Evolutionary conservation across 148 eudicot species (phyloP).

Genomic region (Rhododendron williamsianum): DNA sequence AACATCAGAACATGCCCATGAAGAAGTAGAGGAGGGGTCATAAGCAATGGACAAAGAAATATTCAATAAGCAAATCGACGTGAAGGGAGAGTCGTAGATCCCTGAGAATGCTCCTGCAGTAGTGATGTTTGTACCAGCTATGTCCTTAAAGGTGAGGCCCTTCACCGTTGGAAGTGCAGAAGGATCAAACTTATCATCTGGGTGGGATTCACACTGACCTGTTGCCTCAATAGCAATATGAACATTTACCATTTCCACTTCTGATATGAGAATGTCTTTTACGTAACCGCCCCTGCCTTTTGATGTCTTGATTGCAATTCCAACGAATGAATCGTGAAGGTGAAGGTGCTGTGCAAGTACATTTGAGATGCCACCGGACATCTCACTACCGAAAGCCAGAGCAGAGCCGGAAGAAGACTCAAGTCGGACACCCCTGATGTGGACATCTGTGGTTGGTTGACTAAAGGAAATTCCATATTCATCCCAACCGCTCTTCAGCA

Average conservation of each 20-base stretch:
- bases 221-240: constrained; percentile 32
- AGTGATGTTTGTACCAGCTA: constrained; percentile 35
- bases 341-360: constrained; percentile 33
- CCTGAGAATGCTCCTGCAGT: constrained; percentile 41
- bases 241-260: constrained; percentile 32
- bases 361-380: constrained; percentile 71
- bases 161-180: constrained; percentile 37
- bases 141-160: constrained; percentile 35
- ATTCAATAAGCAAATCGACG: constrained; percentile 39
- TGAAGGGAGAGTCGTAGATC: constrained; percentile 48
- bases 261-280: constrained; percentile 28
- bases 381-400: constrained; percentile 60
- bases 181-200: constrained; percentile 51
- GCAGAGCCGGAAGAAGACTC: constrained; percentile 47
- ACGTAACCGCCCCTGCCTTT: constrained; percentile 58
- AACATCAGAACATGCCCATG: constrained; percentile 47
- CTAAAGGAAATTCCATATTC: constrained; percentile 53
- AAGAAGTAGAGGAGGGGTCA: constrained; percentile 16
- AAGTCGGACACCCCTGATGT: constrained; percentile 32
- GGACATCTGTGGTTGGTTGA: constrained; percentile 39
- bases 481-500: constrained; percentile 70
- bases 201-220: constrained; percentile 40
- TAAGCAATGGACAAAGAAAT: constrained; percentile 23
- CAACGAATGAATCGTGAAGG: constrained; percentile 35
- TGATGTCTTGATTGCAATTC: constrained; percentile 48